phyloP scores from a whole-genome alignment of 108 stramenopile genomes.

The Cyclotella cryptica region DNA sequence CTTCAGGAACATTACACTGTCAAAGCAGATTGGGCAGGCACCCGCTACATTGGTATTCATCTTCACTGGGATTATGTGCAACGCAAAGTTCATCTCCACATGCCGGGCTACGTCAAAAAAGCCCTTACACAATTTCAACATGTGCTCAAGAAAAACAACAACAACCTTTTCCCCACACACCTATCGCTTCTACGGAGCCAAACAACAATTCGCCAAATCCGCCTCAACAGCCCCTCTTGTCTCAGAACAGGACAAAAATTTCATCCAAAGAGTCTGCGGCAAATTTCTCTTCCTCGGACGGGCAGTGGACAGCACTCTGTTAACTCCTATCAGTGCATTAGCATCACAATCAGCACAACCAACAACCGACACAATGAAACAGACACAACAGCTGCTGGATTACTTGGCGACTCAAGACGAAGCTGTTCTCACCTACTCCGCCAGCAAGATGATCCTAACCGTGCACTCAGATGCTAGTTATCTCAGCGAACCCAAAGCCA shows the following conservation, averaged over 20 bases:
- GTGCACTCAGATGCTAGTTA: background rate
- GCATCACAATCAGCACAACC: background rate
- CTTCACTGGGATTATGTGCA: background rate
- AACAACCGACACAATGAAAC: background rate
- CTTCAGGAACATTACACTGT: background rate
- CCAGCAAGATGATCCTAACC: background rate
- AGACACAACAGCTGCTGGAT: background rate
- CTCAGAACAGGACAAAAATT: background rate
- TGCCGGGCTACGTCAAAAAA: conserved; percentile 5
- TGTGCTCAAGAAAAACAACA: background rate
- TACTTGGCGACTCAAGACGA: background rate
- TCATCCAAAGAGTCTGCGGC: background rate
- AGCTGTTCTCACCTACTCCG: background rate
- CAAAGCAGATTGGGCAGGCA: background rate
- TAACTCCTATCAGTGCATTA: background rate
- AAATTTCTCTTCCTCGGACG: background rate
- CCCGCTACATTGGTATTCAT: background rate
- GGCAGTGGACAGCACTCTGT: background rate
- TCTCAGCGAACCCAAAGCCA: background rate
- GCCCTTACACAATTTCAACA: background rate
- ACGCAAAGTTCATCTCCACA: conserved; percentile 2
- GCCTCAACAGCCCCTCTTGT: background rate
- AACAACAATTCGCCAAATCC: background rate
- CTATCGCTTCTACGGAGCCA: background rate
- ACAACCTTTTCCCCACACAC: conserved; percentile 1